phyloP scores from a whole-genome alignment of 768 basidiomycete species.

The Pulveroboletus ravenelii region DNA sequence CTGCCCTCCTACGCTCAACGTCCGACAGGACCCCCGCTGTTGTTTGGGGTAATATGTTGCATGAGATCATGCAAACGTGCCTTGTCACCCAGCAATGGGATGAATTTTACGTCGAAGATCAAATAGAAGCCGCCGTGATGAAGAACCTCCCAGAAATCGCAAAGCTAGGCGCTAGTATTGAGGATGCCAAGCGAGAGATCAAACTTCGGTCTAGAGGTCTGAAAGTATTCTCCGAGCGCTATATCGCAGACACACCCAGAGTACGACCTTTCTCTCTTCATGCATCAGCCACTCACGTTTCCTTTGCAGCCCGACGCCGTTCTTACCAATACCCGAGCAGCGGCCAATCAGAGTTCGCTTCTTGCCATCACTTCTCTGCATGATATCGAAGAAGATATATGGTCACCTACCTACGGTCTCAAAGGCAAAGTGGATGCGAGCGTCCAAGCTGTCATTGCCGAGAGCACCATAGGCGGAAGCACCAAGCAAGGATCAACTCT shows the following conservation, averaged over 20 bases:
- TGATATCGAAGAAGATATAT: constrained; percentile 96
- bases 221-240: constrained; percentile 57
- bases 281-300: not conserved
- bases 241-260: constrained; percentile 61
- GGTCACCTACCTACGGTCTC: constrained; percentile 91
- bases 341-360: constrained; percentile 42
- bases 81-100: constrained; percentile 61
- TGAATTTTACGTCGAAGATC: constrained; percentile 51
- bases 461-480: constrained; percentile 30
- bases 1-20: constrained; percentile 52
- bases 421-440: constrained; percentile 96
- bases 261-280: constrained; percentile 32
- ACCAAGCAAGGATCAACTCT: constrained; percentile 18
- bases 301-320: constrained; percentile 51
- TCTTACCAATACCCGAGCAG: constrained; percentile 63
- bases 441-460: constrained; percentile 61
- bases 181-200: constrained; percentile 64
- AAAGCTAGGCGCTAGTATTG: constrained; percentile 50
- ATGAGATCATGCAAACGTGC: constrained; percentile 85
- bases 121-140: constrained; percentile 52
- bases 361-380: constrained; percentile 73
- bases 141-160: constrained; percentile 58
- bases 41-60: constrained; percentile 91
- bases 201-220: constrained; percentile 60
- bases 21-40: constrained; percentile 62